phyloP scores from a whole-genome alignment of 352 stramenopile genomes.

The Phytophthora cryptogea region DNA sequence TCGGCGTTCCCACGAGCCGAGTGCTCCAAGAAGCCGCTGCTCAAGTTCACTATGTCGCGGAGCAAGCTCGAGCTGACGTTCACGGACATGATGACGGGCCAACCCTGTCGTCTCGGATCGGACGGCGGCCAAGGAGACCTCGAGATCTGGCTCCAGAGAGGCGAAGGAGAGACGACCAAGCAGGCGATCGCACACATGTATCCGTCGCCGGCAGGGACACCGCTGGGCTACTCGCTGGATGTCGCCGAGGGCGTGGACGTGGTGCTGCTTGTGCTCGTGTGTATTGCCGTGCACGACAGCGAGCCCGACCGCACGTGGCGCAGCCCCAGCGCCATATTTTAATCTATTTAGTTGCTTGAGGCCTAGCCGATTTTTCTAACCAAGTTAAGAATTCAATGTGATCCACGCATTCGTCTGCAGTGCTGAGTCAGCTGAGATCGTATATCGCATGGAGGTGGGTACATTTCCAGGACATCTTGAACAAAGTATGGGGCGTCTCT shows the following conservation, averaged over 20 bases:
- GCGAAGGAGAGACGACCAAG: constrained; percentile 9
- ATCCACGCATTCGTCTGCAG: no score
- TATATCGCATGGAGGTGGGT: constrained; percentile 1
- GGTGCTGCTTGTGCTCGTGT: constrained; percentile 37
- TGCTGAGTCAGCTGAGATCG: constrained; percentile 6
- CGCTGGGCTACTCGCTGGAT: constrained; percentile 36
- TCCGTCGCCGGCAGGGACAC: constrained; percentile 12
- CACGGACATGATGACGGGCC: constrained; percentile 41
- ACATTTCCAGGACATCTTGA: constrained; percentile 9
- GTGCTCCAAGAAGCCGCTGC: constrained; percentile 29
- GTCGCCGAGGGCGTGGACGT: constrained; percentile 44
- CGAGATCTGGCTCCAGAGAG: constrained; percentile 47
- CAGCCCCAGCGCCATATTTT: constrained; percentile 7
- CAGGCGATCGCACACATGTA: constrained; percentile 46
- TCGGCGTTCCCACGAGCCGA: constrained; percentile 25
- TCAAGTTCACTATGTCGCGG: constrained; percentile 32
- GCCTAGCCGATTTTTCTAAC: background rate
- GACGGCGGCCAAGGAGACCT: constrained; percentile 28
- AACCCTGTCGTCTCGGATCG: constrained; percentile 34
- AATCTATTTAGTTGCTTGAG: constrained; percentile 6
- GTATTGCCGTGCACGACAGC: constrained; percentile 37
- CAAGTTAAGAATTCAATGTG: background rate
- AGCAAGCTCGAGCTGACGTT: constrained; percentile 39
- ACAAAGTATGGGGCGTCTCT: constrained; percentile 3
- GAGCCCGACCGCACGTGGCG: constrained; percentile 22